Evolutionary conservation across 257 asterid genomes (phyloP).

Genomic region (Anisodus tanguticus): DNA sequence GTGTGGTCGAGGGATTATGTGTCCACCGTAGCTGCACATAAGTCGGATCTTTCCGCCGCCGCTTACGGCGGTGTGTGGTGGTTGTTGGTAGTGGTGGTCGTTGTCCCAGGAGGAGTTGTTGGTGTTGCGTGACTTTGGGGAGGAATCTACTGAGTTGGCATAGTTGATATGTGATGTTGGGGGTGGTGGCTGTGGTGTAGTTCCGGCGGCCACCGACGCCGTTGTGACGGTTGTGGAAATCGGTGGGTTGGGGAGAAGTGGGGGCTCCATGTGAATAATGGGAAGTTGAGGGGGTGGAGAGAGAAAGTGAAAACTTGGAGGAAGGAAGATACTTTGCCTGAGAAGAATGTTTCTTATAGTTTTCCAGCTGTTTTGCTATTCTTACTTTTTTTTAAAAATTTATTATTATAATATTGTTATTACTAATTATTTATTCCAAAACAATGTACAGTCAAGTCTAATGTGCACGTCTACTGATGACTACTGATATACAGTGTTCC

Average conservation of each 20-base stretch:
- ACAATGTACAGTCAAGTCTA: not conserved
- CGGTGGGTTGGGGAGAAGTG: conserved; percentile 51
- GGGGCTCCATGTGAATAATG: conserved; percentile 66
- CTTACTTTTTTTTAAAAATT: not conserved
- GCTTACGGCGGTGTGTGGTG: conserved; percentile 29
- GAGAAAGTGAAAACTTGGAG: conserved; percentile 28
- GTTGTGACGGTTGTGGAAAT: conserved; percentile 35
- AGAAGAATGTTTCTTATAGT: conserved; percentile 33
- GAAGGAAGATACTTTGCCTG: conserved; percentile 14
- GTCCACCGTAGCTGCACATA: conserved; percentile 98
- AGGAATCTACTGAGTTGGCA: conserved; percentile 64
- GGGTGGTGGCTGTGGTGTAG: conserved; percentile 24
- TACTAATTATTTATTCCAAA: not conserved
- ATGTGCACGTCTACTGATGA: too few species aligned
- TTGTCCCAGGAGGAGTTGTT: conserved; percentile 63
- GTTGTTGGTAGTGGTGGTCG: conserved; percentile 42
- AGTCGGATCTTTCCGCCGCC: conserved; percentile 62
- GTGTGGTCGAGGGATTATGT: conserved; percentile 95
- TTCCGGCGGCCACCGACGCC: not conserved
- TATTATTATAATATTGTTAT: not conserved
- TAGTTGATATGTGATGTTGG: conserved; percentile 21
- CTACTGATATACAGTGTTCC: too few species aligned
- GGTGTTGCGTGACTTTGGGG: conserved; percentile 67
- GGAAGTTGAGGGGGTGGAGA: conserved; percentile 14
- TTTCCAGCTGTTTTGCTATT: conserved; percentile 25